These are phyloP conservation scores for Amanita molliuscula DNA, from an alignment of 768 basidiomycete genomes.

Conservation along the genomic window DNA sequence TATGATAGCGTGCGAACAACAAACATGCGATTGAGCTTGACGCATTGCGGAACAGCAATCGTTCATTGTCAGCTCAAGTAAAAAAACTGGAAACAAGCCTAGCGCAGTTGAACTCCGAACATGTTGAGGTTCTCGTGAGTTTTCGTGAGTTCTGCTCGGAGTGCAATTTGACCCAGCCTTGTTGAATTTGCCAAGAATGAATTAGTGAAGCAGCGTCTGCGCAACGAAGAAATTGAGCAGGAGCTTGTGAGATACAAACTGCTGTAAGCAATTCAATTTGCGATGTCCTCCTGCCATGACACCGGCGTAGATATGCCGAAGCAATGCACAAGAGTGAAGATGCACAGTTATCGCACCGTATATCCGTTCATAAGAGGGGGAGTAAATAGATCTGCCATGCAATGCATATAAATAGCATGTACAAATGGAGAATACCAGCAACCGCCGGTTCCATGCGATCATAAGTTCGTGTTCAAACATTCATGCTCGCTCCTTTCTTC, in stretches of 20 bases:
- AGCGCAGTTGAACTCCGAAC: slow-evolving; percentile 73
- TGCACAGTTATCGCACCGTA: slow-evolving; percentile 54
- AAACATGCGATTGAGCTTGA: slow-evolving; percentile 83
- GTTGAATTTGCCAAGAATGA: slow-evolving; percentile 50
- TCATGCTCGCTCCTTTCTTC: slow-evolving; percentile 1
- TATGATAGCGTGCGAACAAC: slow-evolving; percentile 50
- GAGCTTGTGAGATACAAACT: slow-evolving; percentile 94
- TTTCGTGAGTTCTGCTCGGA: slow-evolving; percentile 12
- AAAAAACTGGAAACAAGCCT: slow-evolving; percentile 73
- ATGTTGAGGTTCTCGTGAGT: slow-evolving; percentile 60
- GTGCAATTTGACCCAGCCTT: background rate
- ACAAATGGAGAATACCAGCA: background rate
- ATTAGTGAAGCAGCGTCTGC: slow-evolving; percentile 79
- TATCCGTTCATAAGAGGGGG: slow-evolving; percentile 36
- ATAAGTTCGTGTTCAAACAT: background rate
- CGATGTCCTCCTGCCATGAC: background rate
- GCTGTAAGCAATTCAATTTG: slow-evolving; percentile 40
- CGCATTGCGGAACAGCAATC: slow-evolving; percentile 68
- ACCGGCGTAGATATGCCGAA: slow-evolving; percentile 43
- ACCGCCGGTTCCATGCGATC: background rate
- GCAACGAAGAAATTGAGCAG: slow-evolving; percentile 87
- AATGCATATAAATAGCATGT: background rate
- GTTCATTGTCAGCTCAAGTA: slow-evolving; percentile 70
- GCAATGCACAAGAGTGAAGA: slow-evolving; percentile 72
- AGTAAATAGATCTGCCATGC: slow-evolving; percentile 19